Conservation (phyloP, 169 alveolate genomes). For the Eimeria maxima region DNA sequence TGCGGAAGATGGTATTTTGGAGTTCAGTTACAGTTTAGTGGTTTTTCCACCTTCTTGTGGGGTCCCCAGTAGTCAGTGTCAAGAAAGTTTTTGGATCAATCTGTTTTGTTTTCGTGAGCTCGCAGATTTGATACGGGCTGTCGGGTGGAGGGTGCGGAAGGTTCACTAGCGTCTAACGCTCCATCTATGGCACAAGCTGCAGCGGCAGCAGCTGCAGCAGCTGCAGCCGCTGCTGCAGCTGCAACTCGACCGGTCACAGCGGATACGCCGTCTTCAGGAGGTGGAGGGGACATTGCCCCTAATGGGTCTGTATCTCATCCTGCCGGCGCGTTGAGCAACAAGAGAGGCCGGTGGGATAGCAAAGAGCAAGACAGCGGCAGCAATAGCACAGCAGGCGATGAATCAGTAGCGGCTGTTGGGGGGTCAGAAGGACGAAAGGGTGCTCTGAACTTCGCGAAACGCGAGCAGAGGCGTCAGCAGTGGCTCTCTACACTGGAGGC, state of each 20-base stretch:
- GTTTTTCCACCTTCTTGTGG: not conserved
- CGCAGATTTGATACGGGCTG: slow-evolving; percentile 75
- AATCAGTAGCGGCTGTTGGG: not conserved
- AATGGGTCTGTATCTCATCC: not conserved
- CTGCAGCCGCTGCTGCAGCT: slow-evolving; percentile 49
- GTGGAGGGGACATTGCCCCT: not conserved
- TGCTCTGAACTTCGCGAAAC: slow-evolving; percentile 69
- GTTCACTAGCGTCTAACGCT: slow-evolving; percentile 9
- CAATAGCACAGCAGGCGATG: slow-evolving; percentile 46
- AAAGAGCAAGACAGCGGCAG: slow-evolving; percentile 45
- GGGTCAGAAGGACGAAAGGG: slow-evolving; percentile 38
- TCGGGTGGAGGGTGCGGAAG: slow-evolving; percentile 19
- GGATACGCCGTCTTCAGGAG: slow-evolving; percentile 32
- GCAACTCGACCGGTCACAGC: slow-evolving; percentile 6
- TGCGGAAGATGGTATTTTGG: not conserved
- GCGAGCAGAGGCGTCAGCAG: slow-evolving; percentile 79
- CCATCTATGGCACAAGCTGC: slow-evolving; percentile 70
- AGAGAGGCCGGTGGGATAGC: slow-evolving; percentile 81
- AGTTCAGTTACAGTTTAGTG: not conserved
- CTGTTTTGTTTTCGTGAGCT: not conserved
- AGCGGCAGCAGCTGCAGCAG: slow-evolving; percentile 75
- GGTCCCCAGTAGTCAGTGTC: not conserved
- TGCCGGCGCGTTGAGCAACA: slow-evolving; percentile 39
- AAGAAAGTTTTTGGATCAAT: not conserved
- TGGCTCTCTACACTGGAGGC: slow-evolving; percentile 78